A percentile compares a stretch with the other conserved stretches of the same genome.
phyloP scores from a whole-genome alignment of 257 asterid species.

The Salvia hispanica region DNA sequence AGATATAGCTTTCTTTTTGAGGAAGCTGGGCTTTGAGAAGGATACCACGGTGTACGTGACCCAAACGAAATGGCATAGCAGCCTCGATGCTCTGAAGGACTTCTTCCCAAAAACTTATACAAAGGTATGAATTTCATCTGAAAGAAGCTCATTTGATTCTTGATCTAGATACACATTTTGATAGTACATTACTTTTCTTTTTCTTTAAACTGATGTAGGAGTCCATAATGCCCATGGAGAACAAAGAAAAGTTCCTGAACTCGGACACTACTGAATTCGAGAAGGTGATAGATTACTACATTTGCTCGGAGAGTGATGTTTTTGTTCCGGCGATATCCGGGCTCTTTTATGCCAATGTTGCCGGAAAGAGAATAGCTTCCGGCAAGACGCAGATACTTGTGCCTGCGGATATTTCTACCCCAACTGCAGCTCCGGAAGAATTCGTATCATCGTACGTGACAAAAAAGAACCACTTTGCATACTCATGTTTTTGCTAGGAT shows the following conservation, averaged over 20 bases:
- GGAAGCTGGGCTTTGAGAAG: constrained; percentile 71
- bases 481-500: constrained; percentile 76
- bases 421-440: constrained; percentile 61
- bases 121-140: constrained; percentile 48
- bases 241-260: constrained; percentile 44
- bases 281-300: constrained; percentile 54
- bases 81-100: constrained; percentile 72
- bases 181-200: constrained; percentile 11
- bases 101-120: constrained; percentile 80
- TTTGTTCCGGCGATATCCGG: constrained; percentile 78
- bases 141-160: neutral
- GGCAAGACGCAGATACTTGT: constrained; percentile 74
- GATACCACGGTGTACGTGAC: constrained; percentile 79
- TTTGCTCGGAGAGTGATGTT: constrained; percentile 51
- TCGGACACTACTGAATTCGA: constrained; percentile 47
- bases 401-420: constrained; percentile 53
- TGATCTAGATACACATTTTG: neutral
- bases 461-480: constrained; percentile 77
- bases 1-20: constrained; percentile 69
- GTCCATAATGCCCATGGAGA: constrained; percentile 63
- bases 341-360: constrained; percentile 78
- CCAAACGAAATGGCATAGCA: constrained; percentile 81
- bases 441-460: constrained; percentile 68
- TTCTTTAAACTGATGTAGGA: constrained; percentile 45
- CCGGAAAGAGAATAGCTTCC: constrained; percentile 73